phyloP scores from a whole-genome alignment of 2,329 filamentous ascomycete species.

The Clonostachys sp. region DNA sequence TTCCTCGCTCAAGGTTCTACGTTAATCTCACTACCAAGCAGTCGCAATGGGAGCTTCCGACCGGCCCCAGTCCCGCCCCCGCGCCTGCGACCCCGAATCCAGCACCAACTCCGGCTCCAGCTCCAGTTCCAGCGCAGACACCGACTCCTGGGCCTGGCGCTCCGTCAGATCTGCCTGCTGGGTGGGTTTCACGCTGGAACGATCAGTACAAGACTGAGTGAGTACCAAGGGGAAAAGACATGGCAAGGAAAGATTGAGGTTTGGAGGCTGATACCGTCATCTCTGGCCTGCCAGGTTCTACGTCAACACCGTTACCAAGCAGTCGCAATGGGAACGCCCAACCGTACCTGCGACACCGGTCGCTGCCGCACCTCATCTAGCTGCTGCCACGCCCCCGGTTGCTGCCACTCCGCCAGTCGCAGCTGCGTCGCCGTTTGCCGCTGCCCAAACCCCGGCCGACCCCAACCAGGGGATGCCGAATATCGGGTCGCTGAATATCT shows the following conservation, averaged over 20 bases:
- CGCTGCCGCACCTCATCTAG: no score
- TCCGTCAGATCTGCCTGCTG: constrained; percentile 50
- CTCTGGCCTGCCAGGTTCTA: constrained; percentile 62
- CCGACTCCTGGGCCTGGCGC: background rate
- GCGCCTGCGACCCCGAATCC: no score
- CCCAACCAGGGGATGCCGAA: no score
- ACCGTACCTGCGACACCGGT: constrained; percentile 50
- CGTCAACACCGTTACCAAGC: constrained; percentile 82
- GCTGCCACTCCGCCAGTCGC: no score
- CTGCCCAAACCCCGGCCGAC: no score
- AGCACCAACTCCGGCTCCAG: no score
- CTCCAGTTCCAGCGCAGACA: no score
- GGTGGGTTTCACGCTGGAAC: constrained; percentile 85
- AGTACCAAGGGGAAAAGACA: background rate
- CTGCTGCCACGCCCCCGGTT: no score
- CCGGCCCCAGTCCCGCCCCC: constrained; percentile 41
- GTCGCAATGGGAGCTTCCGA: constrained; percentile 87
- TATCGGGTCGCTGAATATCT: no score
- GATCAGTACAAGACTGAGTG: constrained; percentile 84
- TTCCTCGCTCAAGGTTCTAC: constrained; percentile 67
- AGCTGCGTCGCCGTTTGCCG: no score
- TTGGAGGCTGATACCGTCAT: no score
- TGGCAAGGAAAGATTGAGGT: no score
- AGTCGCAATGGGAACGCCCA: constrained; percentile 87
- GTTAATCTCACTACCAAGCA: constrained; percentile 84